Evolutionary conservation across 2,329 filamentous ascomycete species (phyloP).

Genomic region (Hypoxylon sp.): DNA sequence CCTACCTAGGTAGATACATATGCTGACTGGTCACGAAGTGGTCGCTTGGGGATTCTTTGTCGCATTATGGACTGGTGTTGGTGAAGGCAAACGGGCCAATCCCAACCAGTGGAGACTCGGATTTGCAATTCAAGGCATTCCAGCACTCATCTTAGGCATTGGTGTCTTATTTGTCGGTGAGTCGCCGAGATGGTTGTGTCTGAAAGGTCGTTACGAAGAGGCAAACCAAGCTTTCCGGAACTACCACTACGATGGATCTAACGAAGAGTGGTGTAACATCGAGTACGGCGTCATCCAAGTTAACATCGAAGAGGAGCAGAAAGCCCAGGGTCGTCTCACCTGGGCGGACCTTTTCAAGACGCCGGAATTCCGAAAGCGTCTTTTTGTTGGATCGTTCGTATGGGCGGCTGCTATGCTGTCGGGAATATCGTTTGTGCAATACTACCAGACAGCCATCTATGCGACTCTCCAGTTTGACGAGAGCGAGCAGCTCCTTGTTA

Average conservation of each 20-base stretch:
- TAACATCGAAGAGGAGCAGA: conserved; percentile 56
- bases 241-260: conserved; percentile 56
- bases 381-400: conserved; percentile 59
- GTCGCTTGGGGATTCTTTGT: conserved; percentile 61
- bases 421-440: conserved; percentile 61
- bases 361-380: conserved; percentile 55
- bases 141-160: conserved; percentile 54
- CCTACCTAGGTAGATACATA: not conserved
- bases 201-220: conserved; percentile 57
- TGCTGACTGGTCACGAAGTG: conserved; percentile 50
- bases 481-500: conserved; percentile 58
- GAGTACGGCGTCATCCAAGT: conserved; percentile 57
- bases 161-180: conserved; percentile 57
- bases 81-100: conserved; percentile 57
- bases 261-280: conserved; percentile 56
- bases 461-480: conserved; percentile 58
- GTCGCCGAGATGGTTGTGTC: conserved; percentile 56
- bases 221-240: conserved; percentile 54
- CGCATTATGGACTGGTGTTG: conserved; percentile 59
- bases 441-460: conserved; percentile 61
- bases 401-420: conserved; percentile 61
- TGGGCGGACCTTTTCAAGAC: conserved; percentile 56
- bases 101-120: conserved; percentile 59
- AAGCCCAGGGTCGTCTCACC: conserved; percentile 50
- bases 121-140: conserved; percentile 57